Evolutionary conservation across 257 asterid genomes (phyloP), one percentile per base, ranked within the genome.

Genomic region (Paraleonurus japonicus): DNA sequence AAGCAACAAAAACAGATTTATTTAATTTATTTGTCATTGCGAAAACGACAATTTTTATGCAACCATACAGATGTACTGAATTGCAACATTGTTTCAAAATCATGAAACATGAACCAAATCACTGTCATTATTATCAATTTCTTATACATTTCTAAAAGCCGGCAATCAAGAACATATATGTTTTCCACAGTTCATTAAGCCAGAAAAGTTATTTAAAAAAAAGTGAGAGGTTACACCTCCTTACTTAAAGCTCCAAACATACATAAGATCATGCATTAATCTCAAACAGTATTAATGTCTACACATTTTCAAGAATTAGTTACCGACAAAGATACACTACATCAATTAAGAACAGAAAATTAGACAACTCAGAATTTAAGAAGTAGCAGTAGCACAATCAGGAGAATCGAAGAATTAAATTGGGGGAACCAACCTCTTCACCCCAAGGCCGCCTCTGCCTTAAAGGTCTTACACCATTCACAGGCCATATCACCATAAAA

Each of bases 401-500:
- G 28, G 28, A 67, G 9, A 33, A 50, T 2, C 48, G 50, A 54
- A 69, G 4, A 16, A 55, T n/a, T 47, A 47, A 53, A 7, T 53
- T 53, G 60, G 27, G 60, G 60, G 71, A 50, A 78, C 90, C 76
- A 77, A 92, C 99, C 97, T 95, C 98, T 74, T 95, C 99, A 35
- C 98, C 92, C 99, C 98, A 95, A 4, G 97, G 82, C 69, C 83
- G 86, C 80, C 86, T 82, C 84, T 95, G 93, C 81, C 96, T 85
- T 45, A 95, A 80, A 66, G 99, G 99, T 70, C 99, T 89, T 28
- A 95, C 79, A 30, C 89, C 87, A 70, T 77, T 72, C 23, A 82
- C 97, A 5, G 95, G 90, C 69, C 66, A 75, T 50, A 69, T 65
- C 76, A 73, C 81, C 54, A 73, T 32, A 10, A 72, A 76, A 73